phyloP scores from a whole-genome alignment of 2,329 filamentous ascomycete genomes.

The Trichoderma gracile region DNA sequence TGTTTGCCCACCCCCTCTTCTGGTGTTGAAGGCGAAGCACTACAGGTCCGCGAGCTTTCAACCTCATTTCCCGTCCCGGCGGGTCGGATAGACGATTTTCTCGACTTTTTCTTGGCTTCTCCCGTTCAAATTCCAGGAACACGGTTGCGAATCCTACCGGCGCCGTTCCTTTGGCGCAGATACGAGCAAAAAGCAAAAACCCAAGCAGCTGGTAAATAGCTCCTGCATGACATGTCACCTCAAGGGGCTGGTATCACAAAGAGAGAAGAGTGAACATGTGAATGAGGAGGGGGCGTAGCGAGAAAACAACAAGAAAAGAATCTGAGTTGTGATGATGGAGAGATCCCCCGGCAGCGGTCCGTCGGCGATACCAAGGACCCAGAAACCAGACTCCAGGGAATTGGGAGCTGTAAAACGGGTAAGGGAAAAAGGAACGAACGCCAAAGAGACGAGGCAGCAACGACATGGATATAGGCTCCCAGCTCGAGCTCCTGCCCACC shows the following conservation, averaged over 20 bases:
- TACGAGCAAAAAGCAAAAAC: not conserved
- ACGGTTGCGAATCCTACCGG: not conserved
- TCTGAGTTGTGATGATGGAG: conserved; percentile 7
- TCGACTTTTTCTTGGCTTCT: not conserved
- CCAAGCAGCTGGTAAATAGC: no score
- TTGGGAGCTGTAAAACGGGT: not conserved
- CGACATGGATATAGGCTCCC: no score
- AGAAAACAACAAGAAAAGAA: not conserved
- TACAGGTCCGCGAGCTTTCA: not conserved
- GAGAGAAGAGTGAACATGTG: not conserved
- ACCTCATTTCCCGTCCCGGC: conserved; percentile 1
- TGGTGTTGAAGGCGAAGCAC: not conserved
- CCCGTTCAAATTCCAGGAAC: not conserved
- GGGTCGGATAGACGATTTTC: not conserved
- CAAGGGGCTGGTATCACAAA: not conserved
- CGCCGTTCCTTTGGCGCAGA: not conserved
- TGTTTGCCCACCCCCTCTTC: not conserved
- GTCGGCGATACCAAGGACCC: conserved; percentile 10
- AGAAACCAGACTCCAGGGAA: not conserved
- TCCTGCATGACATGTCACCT: conserved; percentile 8
- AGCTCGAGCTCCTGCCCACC: not conserved
- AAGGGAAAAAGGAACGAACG: not conserved
- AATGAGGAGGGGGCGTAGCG: no score
- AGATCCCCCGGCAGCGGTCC: not conserved
- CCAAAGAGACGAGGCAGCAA: not conserved